Evolutionary conservation across 441 rosid genomes (phyloP), one percentile per base, ranked within the genome.

Genomic region (Pelargonium cotyledonis): DNA sequence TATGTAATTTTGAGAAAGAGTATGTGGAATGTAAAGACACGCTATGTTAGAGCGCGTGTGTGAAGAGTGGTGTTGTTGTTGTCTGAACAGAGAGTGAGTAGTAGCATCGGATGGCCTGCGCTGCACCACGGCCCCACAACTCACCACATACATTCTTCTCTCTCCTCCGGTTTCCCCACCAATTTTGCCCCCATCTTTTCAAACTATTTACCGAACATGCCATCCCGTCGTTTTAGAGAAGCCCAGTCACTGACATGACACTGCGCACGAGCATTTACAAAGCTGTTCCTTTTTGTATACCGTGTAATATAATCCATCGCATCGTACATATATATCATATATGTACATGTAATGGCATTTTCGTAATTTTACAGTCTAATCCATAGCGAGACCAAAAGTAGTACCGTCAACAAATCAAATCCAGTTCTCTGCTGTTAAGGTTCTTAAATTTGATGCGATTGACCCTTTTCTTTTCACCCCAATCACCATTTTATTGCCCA

Each of bases 101-200:
- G 72, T 57, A 65, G 12, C 3, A 67, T 44, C 71, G 35, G 70
- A 31, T 70, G 82, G 81, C 76, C 77, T 80, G 81, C 82, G 85
- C 83, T 76, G 82, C 68, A 46, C 41, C 71, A 8, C 4, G 73
- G 21, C 62, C 78, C 70, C 57, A 49, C 57, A 49, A 35, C 7
- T 35, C 40, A 67, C 73, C 76, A 26, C 71, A 49, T 63, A 65
- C 74, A 71, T 71, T 73, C 78, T 70, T 15, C 77, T 10, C 66
- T 49, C 70, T 2, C 29, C 49, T 19, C 60, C 40, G 57, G 11
- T 65, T 67, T 63, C 40, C 70, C 60, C 80, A 21, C 67, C 68
- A 0, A 0, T 6, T 26, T 26, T 18, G 15, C 67, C 63, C 79
- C 58, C 3, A 9, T 1, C 6, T 12, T 16, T 41, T 61, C 8